phyloP scores from a whole-genome alignment of 2,329 filamentous ascomycete genomes.

The Stachybotrys elegans region DNA sequence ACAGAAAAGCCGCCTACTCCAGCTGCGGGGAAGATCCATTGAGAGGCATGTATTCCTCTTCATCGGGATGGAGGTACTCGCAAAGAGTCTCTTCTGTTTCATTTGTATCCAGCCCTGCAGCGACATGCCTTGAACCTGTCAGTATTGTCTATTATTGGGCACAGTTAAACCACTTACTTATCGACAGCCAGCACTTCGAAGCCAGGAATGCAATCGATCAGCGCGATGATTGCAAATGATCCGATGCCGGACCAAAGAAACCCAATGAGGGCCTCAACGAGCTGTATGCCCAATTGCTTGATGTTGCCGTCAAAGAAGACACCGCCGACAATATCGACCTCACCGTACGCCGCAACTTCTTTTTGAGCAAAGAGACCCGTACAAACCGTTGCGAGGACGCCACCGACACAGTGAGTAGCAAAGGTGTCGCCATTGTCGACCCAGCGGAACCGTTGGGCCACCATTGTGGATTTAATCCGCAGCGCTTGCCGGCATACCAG shows the following conservation, averaged over 20 bases:
- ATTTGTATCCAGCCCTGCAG: conserved; percentile 8
- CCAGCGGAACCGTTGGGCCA: conserved; percentile 9
- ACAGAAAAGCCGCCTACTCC: no score
- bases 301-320: conserved; percentile 13
- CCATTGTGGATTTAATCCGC: conserved; percentile 11
- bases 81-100: conserved; percentile 11
- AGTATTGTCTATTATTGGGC: neutral
- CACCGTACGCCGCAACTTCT: conserved; percentile 12
- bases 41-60: conserved; percentile 10
- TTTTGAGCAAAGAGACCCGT: conserved; percentile 12
- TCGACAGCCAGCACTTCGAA: conserved; percentile 12
- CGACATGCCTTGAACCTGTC: conserved; percentile 3
- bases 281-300: conserved; percentile 10
- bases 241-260: conserved; percentile 9
- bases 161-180: conserved; percentile 7
- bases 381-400: conserved; percentile 10
- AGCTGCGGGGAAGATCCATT: conserved; percentile 7
- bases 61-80: conserved; percentile 10
- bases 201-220: conserved; percentile 12
- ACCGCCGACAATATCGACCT: conserved; percentile 9
- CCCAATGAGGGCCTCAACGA: conserved; percentile 8
- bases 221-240: conserved; percentile 10
- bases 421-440: conserved; percentile 13
- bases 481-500: conserved; percentile 38
- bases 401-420: conserved; percentile 12